Conservation (phyloP, 169 alveolate species). For the Cryptosporidium parvum region DNA sequence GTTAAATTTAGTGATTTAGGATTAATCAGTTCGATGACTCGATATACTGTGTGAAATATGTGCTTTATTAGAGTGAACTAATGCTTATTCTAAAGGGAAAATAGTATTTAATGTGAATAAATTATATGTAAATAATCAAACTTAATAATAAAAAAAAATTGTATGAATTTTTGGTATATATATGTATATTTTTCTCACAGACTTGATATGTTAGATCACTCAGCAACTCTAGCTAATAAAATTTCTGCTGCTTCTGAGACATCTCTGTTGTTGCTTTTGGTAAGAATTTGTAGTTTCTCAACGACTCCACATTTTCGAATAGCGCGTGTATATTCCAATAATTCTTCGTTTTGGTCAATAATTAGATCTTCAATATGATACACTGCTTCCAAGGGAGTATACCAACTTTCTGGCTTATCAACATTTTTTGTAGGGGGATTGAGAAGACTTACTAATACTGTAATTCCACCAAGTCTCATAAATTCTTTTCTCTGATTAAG, state of each 20-base stretch:
- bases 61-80: background rate
- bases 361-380: conserved; percentile 90
- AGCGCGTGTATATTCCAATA: conserved; percentile 84
- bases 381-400: conserved; percentile 90
- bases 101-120: background rate
- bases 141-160: background rate
- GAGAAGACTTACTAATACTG: conserved; percentile 80
- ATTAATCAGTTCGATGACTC: background rate
- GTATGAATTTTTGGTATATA: background rate
- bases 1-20: background rate
- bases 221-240: conserved; percentile 83
- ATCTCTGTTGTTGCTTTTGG: conserved; percentile 82
- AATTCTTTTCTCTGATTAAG: conserved; percentile 87
- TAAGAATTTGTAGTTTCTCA: conserved; percentile 81
- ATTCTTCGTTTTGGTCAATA: conserved; percentile 86
- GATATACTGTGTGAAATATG: background rate
- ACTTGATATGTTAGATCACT: conserved; percentile 42
- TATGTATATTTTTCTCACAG: background rate
- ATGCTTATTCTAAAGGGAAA: background rate
- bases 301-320: conserved; percentile 86
- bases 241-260: conserved; percentile 86
- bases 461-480: conserved; percentile 87
- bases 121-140: conserved; percentile 2
- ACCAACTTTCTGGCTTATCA: conserved; percentile 81
- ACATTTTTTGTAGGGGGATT: conserved; percentile 81